Conservation (phyloP, 1,284 basidiomycete genomes). For the Athelia sp. region DNA sequence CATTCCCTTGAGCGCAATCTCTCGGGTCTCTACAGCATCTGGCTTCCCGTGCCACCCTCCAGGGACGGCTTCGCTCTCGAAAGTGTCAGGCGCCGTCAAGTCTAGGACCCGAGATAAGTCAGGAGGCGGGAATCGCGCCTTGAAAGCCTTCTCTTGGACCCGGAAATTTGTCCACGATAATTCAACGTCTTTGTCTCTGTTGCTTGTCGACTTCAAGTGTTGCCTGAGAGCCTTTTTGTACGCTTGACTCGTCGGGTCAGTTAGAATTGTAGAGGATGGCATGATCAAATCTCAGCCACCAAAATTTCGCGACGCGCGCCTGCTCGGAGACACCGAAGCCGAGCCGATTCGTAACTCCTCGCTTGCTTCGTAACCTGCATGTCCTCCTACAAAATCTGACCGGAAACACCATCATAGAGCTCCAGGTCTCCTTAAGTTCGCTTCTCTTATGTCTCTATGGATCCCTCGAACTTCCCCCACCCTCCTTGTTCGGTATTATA, state of each 20-base stretch:
- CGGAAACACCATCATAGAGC: no score
- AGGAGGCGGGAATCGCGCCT: slow-evolving; percentile 69
- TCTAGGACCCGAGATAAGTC: slow-evolving; percentile 67
- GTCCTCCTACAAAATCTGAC: no score
- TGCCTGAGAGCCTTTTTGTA: slow-evolving; percentile 64
- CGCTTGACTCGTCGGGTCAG: slow-evolving; percentile 27
- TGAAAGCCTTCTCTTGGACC: slow-evolving; percentile 72
- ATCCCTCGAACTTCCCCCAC: background rate
- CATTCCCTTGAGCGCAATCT: slow-evolving; percentile 20
- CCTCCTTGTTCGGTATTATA: background rate
- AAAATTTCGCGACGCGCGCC: background rate
- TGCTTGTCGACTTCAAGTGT: slow-evolving; percentile 54
- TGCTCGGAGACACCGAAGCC: no score
- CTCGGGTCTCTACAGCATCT: slow-evolving; percentile 28
- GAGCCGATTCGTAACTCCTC: no score
- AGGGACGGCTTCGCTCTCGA: slow-evolving; percentile 33
- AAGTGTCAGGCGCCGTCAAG: slow-evolving; percentile 39
- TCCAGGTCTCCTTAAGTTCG: background rate
- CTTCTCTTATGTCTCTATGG: slow-evolving; percentile 1
- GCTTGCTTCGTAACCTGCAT: no score
- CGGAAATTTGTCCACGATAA: slow-evolving; percentile 67
- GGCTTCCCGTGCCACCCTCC: slow-evolving; percentile 46
- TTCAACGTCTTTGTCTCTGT: slow-evolving; percentile 38
- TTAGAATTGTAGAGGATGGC: slow-evolving; percentile 1
- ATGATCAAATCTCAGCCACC: slow-evolving; percentile 1